Percentiles rank a stretch among this genome's conserved stretches.
Evolutionary conservation across 345 rosid species (phyloP).

Genomic region (Moricandia arvensis): DNA sequence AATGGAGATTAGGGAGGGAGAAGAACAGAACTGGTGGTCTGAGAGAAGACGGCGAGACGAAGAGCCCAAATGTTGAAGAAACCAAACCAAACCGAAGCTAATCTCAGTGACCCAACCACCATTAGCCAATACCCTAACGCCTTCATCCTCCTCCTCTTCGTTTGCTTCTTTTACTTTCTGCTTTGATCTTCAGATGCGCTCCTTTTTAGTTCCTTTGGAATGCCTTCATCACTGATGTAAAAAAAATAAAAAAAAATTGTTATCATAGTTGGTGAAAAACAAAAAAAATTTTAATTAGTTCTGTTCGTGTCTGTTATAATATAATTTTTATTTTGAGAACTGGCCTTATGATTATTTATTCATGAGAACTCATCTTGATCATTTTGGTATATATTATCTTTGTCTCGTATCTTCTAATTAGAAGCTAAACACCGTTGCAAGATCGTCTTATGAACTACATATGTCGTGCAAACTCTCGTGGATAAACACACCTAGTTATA

Average conservation of each 20-base stretch:
- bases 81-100: slow-evolving; percentile 96
- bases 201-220: not conserved
- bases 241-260: no score
- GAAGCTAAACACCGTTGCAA: no score
- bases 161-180: not conserved
- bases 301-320: no score
- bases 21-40: slow-evolving; percentile 50
- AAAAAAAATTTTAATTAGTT: no score
- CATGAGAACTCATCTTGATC: no score
- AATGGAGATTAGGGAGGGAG: not conserved
- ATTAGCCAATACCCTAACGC: slow-evolving; percentile 88
- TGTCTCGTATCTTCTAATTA: no score
- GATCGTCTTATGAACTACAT: no score
- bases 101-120: slow-evolving; percentile 79
- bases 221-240: not conserved
- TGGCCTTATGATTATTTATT: no score
- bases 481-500: not conserved
- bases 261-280: no score
- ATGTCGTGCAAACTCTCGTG: not conserved
- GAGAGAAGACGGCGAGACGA: slow-evolving; percentile 85
- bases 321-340: no score
- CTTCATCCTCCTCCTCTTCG: slow-evolving; percentile 53
- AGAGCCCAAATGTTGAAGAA: slow-evolving; percentile 95
- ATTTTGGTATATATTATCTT: no score
- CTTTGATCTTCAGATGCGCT: slow-evolving; percentile 4